Evolutionary conservation across 495 filamentous ascomycete species (phyloP), one percentile per base, ranked within the genome.

Genomic region (Cercophora newfieldiana): DNA sequence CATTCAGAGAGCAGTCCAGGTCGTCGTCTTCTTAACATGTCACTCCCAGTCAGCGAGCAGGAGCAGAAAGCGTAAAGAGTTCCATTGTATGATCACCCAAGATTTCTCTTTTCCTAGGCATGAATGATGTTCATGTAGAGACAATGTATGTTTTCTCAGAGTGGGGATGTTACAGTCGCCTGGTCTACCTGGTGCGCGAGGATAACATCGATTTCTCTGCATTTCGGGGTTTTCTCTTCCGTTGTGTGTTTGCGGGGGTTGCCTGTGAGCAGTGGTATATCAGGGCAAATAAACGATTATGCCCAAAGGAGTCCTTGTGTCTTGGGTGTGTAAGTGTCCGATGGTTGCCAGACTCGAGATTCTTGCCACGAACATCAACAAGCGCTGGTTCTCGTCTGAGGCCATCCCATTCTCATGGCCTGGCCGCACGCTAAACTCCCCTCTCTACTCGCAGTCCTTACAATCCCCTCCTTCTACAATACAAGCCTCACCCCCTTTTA

Each of bases 361-460:
- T n/a, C n/a, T n/a, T n/a, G n/a, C n/a, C n/a, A n/a, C n/a, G n/a
- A 21, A 16, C 29, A 22, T n/a, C 58, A 22, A 19, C 25, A 26
- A n/a, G n/a, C n/a, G n/a, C n/a, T n/a, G n/a, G n/a, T n/a, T n/a
- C n/a, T n/a, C n/a, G n/a, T n/a, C n/a, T n/a, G n/a, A n/a, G n/a
- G n/a, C n/a, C n/a, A n/a, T n/a, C n/a, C n/a, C 21, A 22, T 21
- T 53, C 49, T 53, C 21, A 31, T 51, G 25, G 50, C n/a, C n/a
- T n/a, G n/a, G n/a, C n/a, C n/a, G n/a, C n/a, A n/a, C n/a, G n/a
- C 44, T 18, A 51, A 37, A 18, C 25, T 12, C 37, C 14, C 48
- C 22, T 37, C 50, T 18, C n/a, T 48, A 83, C 29, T 74, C 65
- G 67, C 83, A 85, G 69, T 86, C 81, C 67, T 83, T 80, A 68